Evolutionary conservation across 441 rosid genomes (phyloP).

Genomic region (Bocquillonia castaneifolia): DNA sequence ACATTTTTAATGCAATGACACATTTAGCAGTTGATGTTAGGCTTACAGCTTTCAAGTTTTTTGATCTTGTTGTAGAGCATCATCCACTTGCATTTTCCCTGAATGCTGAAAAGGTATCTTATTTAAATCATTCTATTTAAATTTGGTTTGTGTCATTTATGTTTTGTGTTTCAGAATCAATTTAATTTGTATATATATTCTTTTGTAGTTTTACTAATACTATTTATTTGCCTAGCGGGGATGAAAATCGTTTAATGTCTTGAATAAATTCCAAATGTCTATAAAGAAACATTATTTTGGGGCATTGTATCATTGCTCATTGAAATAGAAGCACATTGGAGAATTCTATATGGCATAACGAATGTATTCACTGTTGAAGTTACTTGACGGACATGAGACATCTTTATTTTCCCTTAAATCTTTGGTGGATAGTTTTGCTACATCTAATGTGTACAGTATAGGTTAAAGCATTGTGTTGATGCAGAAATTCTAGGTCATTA

Average conservation of each 20-base stretch:
- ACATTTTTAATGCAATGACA: constrained; percentile 78
- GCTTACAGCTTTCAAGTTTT: constrained; percentile 81
- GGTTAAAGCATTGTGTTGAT: neutral
- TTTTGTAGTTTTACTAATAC: neutral
- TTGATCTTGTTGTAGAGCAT: constrained; percentile 59
- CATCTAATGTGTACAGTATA: neutral
- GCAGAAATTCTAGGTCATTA: neutral
- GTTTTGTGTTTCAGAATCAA: constrained; percentile 8
- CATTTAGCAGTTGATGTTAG: constrained; percentile 71
- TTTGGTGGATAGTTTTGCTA: neutral
- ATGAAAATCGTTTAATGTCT: neutral
- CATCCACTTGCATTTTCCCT: constrained; percentile 60
- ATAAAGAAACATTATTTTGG: neutral
- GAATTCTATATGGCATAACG: neutral
- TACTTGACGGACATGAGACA: neutral
- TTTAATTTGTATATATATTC: neutral
- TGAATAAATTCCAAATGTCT: neutral
- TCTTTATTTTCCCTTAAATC: neutral
- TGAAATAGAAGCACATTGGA: neutral
- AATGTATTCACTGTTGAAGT: neutral
- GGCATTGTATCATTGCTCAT: neutral
- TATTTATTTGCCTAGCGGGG: neutral
- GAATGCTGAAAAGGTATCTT: constrained; percentile 69
- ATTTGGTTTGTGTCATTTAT: neutral
- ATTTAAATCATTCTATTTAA: constrained; percentile 12